Evolutionary conservation across 768 basidiomycete species (phyloP).

Genomic region (Suillus americanus): DNA sequence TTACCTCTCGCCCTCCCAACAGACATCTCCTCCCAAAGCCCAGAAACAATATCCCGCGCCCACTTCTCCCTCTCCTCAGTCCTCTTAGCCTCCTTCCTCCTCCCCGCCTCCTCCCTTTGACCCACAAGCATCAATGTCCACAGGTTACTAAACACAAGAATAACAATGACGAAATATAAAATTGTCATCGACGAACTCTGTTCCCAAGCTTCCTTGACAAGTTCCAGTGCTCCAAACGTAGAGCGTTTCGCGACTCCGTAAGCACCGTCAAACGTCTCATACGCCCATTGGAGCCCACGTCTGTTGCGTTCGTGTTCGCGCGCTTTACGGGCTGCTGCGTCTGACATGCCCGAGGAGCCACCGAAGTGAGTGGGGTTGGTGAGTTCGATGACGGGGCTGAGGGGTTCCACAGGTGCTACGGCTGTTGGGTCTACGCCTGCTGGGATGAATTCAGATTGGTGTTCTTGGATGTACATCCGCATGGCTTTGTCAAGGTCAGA

Average conservation of each 20-base stretch:
- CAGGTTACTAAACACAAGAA: slow-evolving; percentile 77
- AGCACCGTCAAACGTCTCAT: slow-evolving; percentile 82
- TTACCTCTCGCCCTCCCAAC: slow-evolving; percentile 36
- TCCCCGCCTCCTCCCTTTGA: slow-evolving; percentile 44
- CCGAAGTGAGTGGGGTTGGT: slow-evolving; percentile 10
- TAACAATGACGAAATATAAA: slow-evolving; percentile 69
- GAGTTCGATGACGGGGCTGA: slow-evolving; percentile 23
- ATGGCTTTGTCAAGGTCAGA: slow-evolving; percentile 80
- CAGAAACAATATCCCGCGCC: slow-evolving; percentile 70
- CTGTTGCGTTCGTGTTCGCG: slow-evolving; percentile 69
- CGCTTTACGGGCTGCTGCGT: slow-evolving; percentile 37
- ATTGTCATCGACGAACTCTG: slow-evolving; percentile 71
- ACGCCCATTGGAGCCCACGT: slow-evolving; percentile 84
- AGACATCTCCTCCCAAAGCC: slow-evolving; percentile 71
- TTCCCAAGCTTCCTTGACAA: slow-evolving; percentile 78
- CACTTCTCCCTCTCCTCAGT: slow-evolving; percentile 71
- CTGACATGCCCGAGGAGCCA: slow-evolving; percentile 10
- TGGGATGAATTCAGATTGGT: slow-evolving; percentile 86
- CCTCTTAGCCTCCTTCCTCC: slow-evolving; percentile 48
- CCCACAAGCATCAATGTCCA: slow-evolving; percentile 57
- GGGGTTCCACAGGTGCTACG: slow-evolving; percentile 47
- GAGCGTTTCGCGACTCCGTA: slow-evolving; percentile 69
- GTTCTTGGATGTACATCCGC: slow-evolving; percentile 85
- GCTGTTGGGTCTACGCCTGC: slow-evolving; percentile 68
- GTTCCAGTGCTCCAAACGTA: slow-evolving; percentile 70